Base-by-base conservation (phyloP, 2,329 filamentous ascomycete species). In the Xylaria sp. region DNA sequence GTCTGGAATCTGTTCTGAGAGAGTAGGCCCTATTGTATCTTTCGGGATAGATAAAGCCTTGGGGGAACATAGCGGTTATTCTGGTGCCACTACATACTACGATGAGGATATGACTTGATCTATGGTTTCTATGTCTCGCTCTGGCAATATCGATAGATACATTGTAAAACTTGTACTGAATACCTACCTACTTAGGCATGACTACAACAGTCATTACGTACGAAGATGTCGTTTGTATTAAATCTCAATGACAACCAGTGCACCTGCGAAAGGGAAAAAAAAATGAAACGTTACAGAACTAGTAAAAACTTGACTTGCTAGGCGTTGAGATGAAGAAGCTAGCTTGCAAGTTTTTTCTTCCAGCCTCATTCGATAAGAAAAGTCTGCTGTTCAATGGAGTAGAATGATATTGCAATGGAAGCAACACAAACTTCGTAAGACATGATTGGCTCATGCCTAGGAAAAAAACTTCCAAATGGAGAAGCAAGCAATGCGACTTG, bases 311-410 rank as follows among this genome's bases (percentile, higher is more conserved):
- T 3, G 40, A 56, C 6, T 5, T 44, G 40, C 3, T 17, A 64
- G 36, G 38, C 26, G 23, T 6, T 6, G 33, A 26, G 23, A 20
- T 46, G 11, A 4, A 23, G 6, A 31, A 20, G 28, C 17, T 48
- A 63, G 54, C 46, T 59, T 53, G 28, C 26, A 67, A 53, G 23
- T 13, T 59, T 67, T 63, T 56, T 53, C 44, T 20, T 51, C 65
- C 40, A 63, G 56, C 65, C 65, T 63, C 60, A 28, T 63, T n/a
- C 6, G 28, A 31, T 11, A 13, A 49, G n/a, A 60, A 67, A 51
- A 60, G 13, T 64, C 20, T 67, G 59, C n/a, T n/a, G 36, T 15
- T 49, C 1, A 49, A 54, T 59, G 53, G 59, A 54, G 59, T 6
- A 59, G 6, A 53, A 20, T 59, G 28, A 59, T 59, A 63, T 63